Conservation (phyloP, 257 asterid species). For the Knoxia roxburghii region DNA sequence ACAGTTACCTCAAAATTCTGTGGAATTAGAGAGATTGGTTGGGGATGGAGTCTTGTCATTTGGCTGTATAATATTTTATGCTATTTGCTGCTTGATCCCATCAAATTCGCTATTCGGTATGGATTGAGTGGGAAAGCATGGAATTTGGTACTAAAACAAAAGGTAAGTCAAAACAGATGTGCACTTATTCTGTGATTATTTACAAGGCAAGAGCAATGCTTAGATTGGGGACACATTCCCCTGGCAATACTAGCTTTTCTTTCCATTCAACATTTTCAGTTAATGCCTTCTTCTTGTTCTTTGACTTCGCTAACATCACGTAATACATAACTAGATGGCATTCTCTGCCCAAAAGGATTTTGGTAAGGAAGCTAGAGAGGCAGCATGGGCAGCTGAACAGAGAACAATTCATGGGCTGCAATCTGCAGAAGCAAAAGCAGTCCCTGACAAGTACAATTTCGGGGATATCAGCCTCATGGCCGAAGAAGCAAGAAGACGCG, state of each 20-base stretch:
- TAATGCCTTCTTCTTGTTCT: not conserved
- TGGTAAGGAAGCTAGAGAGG: conserved; percentile 59
- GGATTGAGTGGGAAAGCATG: conserved; percentile 56
- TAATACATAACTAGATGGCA: conserved; percentile 37
- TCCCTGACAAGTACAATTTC: conserved; percentile 33
- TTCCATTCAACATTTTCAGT: not conserved
- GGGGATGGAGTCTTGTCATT: conserved; percentile 52
- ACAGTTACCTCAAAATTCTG: conserved; percentile 31
- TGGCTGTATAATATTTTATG: conserved; percentile 39
- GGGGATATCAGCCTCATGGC: conserved; percentile 50
- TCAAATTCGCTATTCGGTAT: conserved; percentile 40
- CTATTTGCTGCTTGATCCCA: conserved; percentile 42
- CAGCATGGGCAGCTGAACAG: conserved; percentile 72
- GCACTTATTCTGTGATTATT: no score
- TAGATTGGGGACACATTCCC: no score
- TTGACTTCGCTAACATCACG: not conserved
- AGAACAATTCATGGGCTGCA: conserved; percentile 60
- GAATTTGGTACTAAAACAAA: conserved; percentile 36
- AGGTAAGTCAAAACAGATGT: conserved; percentile 28
- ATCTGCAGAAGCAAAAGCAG: conserved; percentile 25
- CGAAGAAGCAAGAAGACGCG: conserved; percentile 57
- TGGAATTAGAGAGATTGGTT: conserved; percentile 40
- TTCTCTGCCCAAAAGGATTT: conserved; percentile 46
- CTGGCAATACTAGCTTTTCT: no score
- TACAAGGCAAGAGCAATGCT: no score